Evolutionary conservation across 2,329 filamentous ascomycete genomes (phyloP).

Genomic region (Fusarium chuoi): DNA sequence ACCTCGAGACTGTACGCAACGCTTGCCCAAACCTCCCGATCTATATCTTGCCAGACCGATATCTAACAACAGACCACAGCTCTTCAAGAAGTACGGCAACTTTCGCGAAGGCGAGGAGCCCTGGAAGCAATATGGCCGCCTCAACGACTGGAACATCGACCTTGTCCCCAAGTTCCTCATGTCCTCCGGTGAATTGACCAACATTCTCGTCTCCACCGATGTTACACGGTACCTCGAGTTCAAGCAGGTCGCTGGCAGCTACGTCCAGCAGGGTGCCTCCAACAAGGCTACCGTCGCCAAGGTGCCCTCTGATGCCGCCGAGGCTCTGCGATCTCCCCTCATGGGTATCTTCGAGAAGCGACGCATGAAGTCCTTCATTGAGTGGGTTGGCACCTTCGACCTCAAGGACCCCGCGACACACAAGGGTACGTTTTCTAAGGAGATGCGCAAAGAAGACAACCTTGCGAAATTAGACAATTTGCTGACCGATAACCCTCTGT

Average conservation of each 20-base stretch:
- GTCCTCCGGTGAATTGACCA: constrained; percentile 97
- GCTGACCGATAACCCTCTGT: constrained; percentile 23
- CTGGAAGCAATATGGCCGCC: constrained; percentile 96
- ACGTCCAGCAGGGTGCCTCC: constrained; percentile 88
- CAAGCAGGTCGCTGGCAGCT: constrained; percentile 95
- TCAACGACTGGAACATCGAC: constrained; percentile 99
- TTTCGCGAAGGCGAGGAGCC: constrained; percentile 82
- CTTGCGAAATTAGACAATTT: background rate
- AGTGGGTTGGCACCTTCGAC: constrained; percentile 93
- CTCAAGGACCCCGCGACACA: constrained; percentile 83
- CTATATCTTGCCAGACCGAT: constrained; percentile 33
- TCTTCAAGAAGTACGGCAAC: constrained; percentile 97
- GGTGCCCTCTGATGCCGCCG: constrained; percentile 91
- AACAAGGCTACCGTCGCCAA: constrained; percentile 92
- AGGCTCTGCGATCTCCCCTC: constrained; percentile 90
- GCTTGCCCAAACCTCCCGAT: constrained; percentile 19
- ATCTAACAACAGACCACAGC: constrained; percentile 60
- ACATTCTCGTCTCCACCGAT: constrained; percentile 97
- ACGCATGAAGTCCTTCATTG: constrained; percentile 94
- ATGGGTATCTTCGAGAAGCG: constrained; percentile 99
- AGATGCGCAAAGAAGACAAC: background rate
- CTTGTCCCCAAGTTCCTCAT: constrained; percentile 98
- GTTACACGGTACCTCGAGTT: constrained; percentile 90
- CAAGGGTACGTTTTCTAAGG: constrained; percentile 72
- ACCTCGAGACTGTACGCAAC: constrained; percentile 84